Percentiles rank a stretch among this genome's conserved stretches.
Evolutionary conservation across 2,329 filamentous ascomycete species (phyloP).

Genomic region (Bipolaris gigantea): DNA sequence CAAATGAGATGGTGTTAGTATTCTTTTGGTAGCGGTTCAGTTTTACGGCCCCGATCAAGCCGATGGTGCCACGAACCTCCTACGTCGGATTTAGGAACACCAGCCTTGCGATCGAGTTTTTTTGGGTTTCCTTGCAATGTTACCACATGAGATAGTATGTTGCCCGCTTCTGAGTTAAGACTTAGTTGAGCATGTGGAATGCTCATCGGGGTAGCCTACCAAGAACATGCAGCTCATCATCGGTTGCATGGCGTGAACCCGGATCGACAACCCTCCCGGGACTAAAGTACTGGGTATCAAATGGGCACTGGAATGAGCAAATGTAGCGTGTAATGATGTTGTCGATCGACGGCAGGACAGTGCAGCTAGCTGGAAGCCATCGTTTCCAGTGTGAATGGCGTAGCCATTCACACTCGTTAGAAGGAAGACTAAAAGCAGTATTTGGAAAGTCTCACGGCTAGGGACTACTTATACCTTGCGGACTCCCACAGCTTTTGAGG

Average conservation of each 20-base stretch:
- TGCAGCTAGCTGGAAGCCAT: constrained; percentile 1
- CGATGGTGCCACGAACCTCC: constrained; percentile 1
- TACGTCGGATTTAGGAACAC: not conserved
- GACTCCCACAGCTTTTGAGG: not conserved
- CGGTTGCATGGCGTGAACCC: constrained; percentile 12
- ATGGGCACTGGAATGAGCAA: not conserved
- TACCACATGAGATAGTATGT: not conserved
- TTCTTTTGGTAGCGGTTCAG: not conserved
- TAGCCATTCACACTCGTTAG: not conserved
- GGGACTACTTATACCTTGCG: not conserved
- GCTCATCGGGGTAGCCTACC: not conserved
- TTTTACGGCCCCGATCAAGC: not conserved
- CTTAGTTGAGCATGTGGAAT: not conserved
- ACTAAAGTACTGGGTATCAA: not conserved
- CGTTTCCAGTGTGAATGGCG: not conserved
- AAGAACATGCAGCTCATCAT: not conserved
- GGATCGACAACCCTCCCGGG: constrained; percentile 2
- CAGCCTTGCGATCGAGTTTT: not conserved
- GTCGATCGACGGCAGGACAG: constrained; percentile 1
- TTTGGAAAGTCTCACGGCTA: not conserved
- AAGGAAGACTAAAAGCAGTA: not conserved
- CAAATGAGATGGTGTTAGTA: not conserved
- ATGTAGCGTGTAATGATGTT: not conserved
- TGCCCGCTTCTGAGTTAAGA: not conserved
- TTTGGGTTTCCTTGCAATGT: not conserved